phyloP scores from a whole-genome alignment of 768 basidiomycete species.

The Hypsizygus marmoreus region DNA sequence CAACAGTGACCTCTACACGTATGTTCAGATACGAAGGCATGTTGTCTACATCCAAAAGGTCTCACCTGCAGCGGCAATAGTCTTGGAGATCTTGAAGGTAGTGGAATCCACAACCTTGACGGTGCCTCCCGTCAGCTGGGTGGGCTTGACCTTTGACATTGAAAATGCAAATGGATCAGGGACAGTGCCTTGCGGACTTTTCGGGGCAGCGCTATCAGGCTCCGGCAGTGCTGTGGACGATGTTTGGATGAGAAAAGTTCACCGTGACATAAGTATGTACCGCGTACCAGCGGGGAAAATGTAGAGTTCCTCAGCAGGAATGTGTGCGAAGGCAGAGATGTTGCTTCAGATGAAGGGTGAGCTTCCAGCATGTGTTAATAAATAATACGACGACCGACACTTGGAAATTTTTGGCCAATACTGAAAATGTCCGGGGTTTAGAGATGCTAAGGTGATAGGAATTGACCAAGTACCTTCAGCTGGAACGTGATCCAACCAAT shows the following conservation, averaged over 20 bases:
- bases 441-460: not conserved
- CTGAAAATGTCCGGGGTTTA: conserved; percentile 18
- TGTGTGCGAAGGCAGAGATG: conserved; percentile 39
- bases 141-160: conserved; percentile 46
- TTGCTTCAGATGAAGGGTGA: conserved; percentile 17
- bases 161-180: conserved; percentile 49
- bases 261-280: not conserved
- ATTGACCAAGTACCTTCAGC: conserved; percentile 37
- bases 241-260: not conserved
- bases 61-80: conserved; percentile 48
- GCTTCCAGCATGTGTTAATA: not conserved
- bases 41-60: not conserved
- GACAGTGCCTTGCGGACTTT: conserved; percentile 46
- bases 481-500: conserved; percentile 58
- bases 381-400: conserved; percentile 20
- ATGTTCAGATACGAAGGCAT: not conserved
- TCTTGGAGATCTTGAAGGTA: conserved; percentile 52
- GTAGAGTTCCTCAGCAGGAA: conserved; percentile 49
- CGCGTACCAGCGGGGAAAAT: conserved; percentile 50
- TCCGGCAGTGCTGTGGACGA: conserved; percentile 32
- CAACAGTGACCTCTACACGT: conserved; percentile 49
- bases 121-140: conserved; percentile 46
- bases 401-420: conserved; percentile 56
- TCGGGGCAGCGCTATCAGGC: conserved; percentile 33
- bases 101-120: conserved; percentile 55